phyloP scores from a whole-genome alignment of 495 filamentous ascomycete genomes.

The Podospora didyma region DNA sequence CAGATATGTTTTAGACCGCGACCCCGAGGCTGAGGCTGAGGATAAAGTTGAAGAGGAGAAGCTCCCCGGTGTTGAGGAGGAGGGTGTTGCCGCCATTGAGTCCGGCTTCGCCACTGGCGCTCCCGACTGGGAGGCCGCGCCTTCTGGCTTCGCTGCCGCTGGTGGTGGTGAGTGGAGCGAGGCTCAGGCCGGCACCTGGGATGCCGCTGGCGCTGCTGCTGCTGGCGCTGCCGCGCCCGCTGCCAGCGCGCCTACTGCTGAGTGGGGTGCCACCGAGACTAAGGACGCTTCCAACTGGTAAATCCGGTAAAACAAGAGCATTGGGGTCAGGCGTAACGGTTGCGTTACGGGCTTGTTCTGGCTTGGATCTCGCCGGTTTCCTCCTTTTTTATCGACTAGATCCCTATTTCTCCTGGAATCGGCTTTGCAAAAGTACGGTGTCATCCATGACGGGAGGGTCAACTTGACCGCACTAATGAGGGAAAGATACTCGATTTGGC shows the following conservation, averaged over 20 bases:
- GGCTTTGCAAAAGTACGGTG: slow-evolving; percentile 15
- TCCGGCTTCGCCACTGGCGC: slow-evolving; percentile 57
- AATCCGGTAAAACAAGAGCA: slow-evolving; percentile 16
- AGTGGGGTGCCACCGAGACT: slow-evolving; percentile 64
- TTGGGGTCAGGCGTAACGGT: slow-evolving; percentile 27
- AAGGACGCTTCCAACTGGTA: slow-evolving; percentile 62
- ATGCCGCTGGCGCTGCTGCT: slow-evolving; percentile 39
- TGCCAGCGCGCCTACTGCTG: slow-evolving; percentile 47
- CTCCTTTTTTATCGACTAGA: slow-evolving; percentile 18
- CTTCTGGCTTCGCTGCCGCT: slow-evolving; percentile 60
- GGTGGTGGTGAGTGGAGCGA: slow-evolving; percentile 40
- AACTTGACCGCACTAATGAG: slow-evolving; percentile 82
- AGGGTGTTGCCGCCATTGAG: slow-evolving; percentile 73
- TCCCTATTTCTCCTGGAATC: slow-evolving; percentile 11
- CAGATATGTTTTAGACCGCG: slow-evolving; percentile 61
- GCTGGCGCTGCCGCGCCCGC: slow-evolving; percentile 19
- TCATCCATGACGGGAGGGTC: slow-evolving; percentile 31
- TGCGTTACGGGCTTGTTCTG: slow-evolving; percentile 19
- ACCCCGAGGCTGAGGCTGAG: slow-evolving; percentile 98
- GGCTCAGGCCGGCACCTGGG: slow-evolving; percentile 72
- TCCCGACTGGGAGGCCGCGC: slow-evolving; percentile 67
- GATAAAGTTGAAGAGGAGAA: slow-evolving; percentile 71
- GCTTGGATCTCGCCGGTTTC: slow-evolving; percentile 21
- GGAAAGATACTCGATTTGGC: slow-evolving; percentile 81
- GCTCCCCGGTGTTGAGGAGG: slow-evolving; percentile 77